Base-by-base conservation (phyloP, 345 rosid genomes). In the Geranium brycei region DNA sequence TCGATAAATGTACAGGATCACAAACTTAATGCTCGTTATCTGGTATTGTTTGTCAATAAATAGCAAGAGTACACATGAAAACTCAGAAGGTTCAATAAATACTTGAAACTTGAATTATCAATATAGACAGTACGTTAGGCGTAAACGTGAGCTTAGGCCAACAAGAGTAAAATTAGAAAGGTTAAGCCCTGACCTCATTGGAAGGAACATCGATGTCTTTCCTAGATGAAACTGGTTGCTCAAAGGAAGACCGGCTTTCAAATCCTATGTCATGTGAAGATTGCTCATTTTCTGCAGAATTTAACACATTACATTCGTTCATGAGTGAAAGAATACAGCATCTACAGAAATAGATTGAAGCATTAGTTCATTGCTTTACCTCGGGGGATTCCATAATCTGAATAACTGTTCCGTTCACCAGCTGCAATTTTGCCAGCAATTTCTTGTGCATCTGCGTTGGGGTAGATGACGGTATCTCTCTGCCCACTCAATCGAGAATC, bases 371-470 rank as follows among this genome's bases (percentile, higher is more conserved):
- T 61, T 15, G 17, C 61, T 60, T 69, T 72, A 73, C 76, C 79
- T 64, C 62, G 63, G 18, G 56, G 11, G 16, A 19, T 13, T 17
- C 31, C 67, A 51, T 41, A n/a, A 31, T 58, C 62, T 63, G 63
- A 18, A 61, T 19, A 7, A 18, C 68, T 65, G 19, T 64, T 13
- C 17, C 19, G 61, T 32, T 59, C 68, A 35, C 60, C 38, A 47
- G 57, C 71, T 57, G 41, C 62, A 55, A 19, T 64, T 31, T 31
- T 57, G 14, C 51, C 70, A 4, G 63, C 69, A 38, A 57, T 68
- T 53, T 71, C 75, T 61, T 65, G 68, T 64, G 69, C 75, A 53
- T 70, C 72, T 62, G 51, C 68, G 63, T 68, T 69, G 2, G 70
- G 51, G 16, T 60, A 62, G 35, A 13, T 40, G 62, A 38, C 56